Conservation (phyloP, 1,284 basidiomycete genomes). For the Afroboletus lepidellus region DNA sequence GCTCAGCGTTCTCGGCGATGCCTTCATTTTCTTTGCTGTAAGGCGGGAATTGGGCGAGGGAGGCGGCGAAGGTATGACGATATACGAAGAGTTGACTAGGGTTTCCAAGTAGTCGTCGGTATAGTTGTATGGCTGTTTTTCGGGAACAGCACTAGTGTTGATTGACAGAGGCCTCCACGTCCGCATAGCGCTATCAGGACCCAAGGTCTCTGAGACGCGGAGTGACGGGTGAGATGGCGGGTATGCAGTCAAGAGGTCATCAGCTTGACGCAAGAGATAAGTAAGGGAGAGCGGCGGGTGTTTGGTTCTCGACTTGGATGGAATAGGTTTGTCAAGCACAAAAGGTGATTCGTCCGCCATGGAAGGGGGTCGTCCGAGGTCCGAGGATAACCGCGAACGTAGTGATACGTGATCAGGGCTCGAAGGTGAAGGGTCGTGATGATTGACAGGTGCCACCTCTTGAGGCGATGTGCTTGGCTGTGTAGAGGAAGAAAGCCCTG, state of each 20-base stretch:
- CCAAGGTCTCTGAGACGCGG: constrained; percentile 61
- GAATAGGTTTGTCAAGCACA: not conserved
- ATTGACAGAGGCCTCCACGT: constrained; percentile 27
- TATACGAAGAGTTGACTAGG: constrained; percentile 56
- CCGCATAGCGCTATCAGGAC: constrained; percentile 56
- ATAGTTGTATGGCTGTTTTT: constrained; percentile 12
- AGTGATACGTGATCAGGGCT: not conserved
- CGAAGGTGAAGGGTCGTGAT: constrained; percentile 1
- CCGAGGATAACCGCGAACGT: constrained; percentile 5
- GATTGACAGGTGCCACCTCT: constrained; percentile 1
- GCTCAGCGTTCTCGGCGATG: constrained; percentile 16
- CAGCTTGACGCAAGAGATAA: constrained; percentile 43
- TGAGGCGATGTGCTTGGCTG: not conserved
- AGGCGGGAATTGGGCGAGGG: constrained; percentile 20
- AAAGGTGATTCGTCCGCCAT: constrained; percentile 31
- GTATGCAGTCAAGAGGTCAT: constrained; percentile 42
- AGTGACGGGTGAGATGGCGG: constrained; percentile 49
- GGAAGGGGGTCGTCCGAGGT: not conserved
- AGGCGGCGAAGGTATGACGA: constrained; percentile 49
- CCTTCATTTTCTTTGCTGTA: constrained; percentile 16
- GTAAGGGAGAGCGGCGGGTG: constrained; percentile 39
- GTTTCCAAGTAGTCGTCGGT: constrained; percentile 59
- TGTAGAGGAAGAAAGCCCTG: not conserved
- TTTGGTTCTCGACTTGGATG: constrained; percentile 16
- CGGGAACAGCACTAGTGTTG: constrained; percentile 5